Percentiles rank a stretch among this genome's conserved stretches.
Evolutionary conservation across 192 early-diverging fungal genomes (phyloP).

Genomic region (Backusella mclennaniae): DNA sequence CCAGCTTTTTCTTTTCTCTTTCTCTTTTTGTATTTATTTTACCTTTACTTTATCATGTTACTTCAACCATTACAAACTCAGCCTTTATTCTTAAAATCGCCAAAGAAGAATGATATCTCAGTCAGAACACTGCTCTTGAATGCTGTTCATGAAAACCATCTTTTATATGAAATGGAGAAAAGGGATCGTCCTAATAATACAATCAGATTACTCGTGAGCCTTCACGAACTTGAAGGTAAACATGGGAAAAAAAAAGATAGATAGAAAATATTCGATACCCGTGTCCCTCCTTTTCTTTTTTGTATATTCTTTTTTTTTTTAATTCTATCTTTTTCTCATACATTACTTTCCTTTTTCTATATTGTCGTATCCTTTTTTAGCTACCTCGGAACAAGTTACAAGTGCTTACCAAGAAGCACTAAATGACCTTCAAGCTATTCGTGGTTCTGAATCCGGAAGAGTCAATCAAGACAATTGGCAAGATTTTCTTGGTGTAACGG

Average conservation of each 20-base stretch:
- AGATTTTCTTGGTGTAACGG: constrained; percentile 14
- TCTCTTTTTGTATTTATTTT: background rate
- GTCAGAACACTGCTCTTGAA: background rate
- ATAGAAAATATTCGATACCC: background rate
- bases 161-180: constrained; percentile 13
- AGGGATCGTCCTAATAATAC: constrained; percentile 18
- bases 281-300: background rate
- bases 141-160: constrained; percentile 9
- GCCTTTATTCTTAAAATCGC: constrained; percentile 5
- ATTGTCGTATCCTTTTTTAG: constrained; percentile 6
- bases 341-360: background rate
- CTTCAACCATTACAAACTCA: constrained; percentile 1
- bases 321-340: background rate
- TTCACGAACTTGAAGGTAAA: constrained; percentile 23
- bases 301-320: background rate
- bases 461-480: constrained; percentile 21
- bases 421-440: background rate
- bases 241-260: background rate
- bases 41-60: background rate
- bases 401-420: background rate
- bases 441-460: background rate
- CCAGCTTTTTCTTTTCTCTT: background rate
- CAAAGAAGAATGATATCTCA: constrained; percentile 5
- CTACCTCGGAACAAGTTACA: constrained; percentile 2
- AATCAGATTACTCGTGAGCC: constrained; percentile 6